These are phyloP conservation scores for Comarum palustre DNA, from an alignment of 306 rosid genomes.

Conservation along the genomic window DNA sequence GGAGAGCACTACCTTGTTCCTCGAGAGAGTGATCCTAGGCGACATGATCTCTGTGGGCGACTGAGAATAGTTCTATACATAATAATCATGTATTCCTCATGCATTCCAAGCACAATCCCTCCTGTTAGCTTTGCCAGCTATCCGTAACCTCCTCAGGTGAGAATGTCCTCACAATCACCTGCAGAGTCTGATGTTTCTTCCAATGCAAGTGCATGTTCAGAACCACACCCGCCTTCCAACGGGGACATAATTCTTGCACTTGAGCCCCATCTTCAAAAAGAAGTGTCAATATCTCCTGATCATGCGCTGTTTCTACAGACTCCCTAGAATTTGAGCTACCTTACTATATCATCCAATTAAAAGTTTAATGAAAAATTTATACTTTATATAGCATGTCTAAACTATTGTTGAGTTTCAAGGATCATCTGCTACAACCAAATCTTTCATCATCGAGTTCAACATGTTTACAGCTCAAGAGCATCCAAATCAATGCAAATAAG, in stretches of 20 bases:
- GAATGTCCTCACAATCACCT: conserved; percentile 87
- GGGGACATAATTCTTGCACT: conserved; percentile 87
- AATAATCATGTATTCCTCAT: conserved; percentile 78
- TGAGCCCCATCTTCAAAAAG: conserved; percentile 91
- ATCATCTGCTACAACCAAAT: not conserved
- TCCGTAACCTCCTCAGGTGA: conserved; percentile 85
- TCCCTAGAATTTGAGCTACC: conserved; percentile 35
- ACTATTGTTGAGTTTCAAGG: not conserved
- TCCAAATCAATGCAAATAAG: not conserved
- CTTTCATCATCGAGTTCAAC: not conserved
- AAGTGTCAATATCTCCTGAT: conserved; percentile 93
- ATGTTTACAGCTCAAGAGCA: not conserved
- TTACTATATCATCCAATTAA: no score
- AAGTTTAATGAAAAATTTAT: no score
- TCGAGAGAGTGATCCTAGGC: conserved; percentile 78
- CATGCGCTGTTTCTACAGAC: conserved; percentile 70
- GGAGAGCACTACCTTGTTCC: conserved; percentile 66
- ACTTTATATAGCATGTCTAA: not conserved
- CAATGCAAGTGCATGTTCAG: conserved; percentile 97
- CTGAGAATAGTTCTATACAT: conserved; percentile 94
- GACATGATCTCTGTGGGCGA: conserved; percentile 99
- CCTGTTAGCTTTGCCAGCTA: conserved; percentile 85
- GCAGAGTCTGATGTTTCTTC: conserved; percentile 92
- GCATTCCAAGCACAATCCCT: conserved; percentile 87
- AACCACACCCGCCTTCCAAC: conserved; percentile 95